Evolutionary conservation across 768 basidiomycete genomes (phyloP).

Genomic region (Tulasnella sp.): DNA sequence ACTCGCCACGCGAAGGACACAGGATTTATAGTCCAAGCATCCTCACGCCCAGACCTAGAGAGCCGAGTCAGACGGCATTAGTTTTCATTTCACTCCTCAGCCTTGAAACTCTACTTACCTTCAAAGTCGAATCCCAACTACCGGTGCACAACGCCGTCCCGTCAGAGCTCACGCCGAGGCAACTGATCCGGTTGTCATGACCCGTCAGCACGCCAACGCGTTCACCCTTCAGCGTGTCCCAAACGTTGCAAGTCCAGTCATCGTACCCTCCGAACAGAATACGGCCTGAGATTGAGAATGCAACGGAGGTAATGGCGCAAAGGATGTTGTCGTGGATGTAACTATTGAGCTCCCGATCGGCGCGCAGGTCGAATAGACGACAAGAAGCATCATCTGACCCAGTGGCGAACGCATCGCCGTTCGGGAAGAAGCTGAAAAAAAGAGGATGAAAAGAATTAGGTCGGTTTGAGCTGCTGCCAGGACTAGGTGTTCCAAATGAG

Average conservation of each 20-base stretch:
- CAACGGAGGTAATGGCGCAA: constrained; percentile 97
- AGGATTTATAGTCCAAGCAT: background rate
- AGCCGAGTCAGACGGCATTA: background rate
- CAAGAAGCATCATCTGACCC: constrained; percentile 99
- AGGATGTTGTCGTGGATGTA: constrained; percentile 99
- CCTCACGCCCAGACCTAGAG: constrained; percentile 1
- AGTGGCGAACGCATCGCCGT: constrained; percentile 97
- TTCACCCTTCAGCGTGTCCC: constrained; percentile 98
- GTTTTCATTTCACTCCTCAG: background rate
- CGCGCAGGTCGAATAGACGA: constrained; percentile 93
- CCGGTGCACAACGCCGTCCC: constrained; percentile 99
- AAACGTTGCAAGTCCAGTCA: constrained; percentile 99
- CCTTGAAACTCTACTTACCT: constrained; percentile 41
- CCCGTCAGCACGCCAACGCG: constrained; percentile 95
- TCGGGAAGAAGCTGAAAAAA: constrained; percentile 87
- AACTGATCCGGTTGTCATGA: constrained; percentile 96
- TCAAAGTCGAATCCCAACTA: constrained; percentile 93
- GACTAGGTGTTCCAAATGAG: background rate
- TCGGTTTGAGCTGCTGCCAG: constrained; percentile 13
- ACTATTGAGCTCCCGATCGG: constrained; percentile 91
- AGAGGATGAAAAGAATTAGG: constrained; percentile 16
- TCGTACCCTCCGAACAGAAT: constrained; percentile 98
- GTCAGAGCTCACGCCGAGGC: constrained; percentile 89
- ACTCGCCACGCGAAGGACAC: no score
- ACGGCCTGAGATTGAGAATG: constrained; percentile 94